Evolutionary conservation across 805 yeast genomes (phyloP).

Genomic region (Wickerhamiella dianesei): DNA sequence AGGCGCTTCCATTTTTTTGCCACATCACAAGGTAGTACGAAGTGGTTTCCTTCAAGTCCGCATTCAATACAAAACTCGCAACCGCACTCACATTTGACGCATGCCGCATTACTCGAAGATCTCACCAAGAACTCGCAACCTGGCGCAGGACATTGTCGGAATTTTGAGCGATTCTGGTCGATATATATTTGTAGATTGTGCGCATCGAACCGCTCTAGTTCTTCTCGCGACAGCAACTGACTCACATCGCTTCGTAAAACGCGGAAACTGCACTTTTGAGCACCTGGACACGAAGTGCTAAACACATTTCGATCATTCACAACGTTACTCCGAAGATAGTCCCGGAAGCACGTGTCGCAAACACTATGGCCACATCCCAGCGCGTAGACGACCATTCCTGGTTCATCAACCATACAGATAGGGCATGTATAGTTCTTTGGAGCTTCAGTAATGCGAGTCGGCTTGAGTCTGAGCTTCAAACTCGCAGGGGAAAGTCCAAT

Average conservation of each 20-base stretch:
- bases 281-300: constrained; percentile 51
- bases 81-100: constrained; percentile 48
- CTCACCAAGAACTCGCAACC: constrained; percentile 12
- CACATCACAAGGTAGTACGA: constrained; percentile 69
- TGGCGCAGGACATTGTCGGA: constrained; percentile 15
- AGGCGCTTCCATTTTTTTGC: constrained; percentile 62
- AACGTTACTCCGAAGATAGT: constrained; percentile 39
- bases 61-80: constrained; percentile 76
- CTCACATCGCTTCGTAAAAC: constrained; percentile 26
- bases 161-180: neutral
- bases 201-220: constrained; percentile 4
- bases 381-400: neutral
- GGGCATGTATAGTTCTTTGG: neutral
- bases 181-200: constrained; percentile 5
- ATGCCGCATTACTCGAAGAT: constrained; percentile 39
- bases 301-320: constrained; percentile 23
- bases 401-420: neutral
- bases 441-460: neutral
- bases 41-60: constrained; percentile 51
- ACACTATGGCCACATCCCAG: constrained; percentile 58
- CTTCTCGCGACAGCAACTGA: constrained; percentile 13
- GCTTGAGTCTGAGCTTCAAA: neutral
- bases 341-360: constrained; percentile 56
- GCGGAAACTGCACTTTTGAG: constrained; percentile 33
- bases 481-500: neutral